Conservation (phyloP, 805 yeast species). For the Metschnikowia gelsemii region DNA sequence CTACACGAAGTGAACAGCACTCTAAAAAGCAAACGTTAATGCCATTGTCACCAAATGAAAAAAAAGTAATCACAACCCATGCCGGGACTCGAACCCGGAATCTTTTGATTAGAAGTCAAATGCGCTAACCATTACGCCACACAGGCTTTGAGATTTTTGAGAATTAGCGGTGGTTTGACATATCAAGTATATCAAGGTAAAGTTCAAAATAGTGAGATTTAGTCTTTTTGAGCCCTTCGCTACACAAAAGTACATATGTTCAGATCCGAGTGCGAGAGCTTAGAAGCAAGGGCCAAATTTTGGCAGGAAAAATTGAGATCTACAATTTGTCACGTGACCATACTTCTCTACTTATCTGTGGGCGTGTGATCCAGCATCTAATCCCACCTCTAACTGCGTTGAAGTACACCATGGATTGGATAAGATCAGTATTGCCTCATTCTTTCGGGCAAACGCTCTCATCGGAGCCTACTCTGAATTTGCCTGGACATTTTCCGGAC, state of each 20-base stretch:
- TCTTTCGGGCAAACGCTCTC: neutral
- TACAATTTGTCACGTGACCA: neutral
- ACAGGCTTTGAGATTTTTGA: constrained; percentile 13
- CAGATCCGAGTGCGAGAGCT: too few relatives aligned
- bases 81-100: constrained; percentile 27
- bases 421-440: neutral
- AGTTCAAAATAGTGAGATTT: neutral
- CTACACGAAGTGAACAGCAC: neutral
- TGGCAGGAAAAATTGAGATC: neutral
- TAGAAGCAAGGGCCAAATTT: neutral
- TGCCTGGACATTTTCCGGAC: constrained; percentile 15
- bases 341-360: neutral
- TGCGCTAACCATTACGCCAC: constrained; percentile 26
- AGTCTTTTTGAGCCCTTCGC: too few relatives aligned
- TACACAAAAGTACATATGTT: too few relatives aligned
- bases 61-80: constrained; percentile 14
- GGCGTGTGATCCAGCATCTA: too few relatives aligned
- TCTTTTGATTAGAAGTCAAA: constrained; percentile 24
- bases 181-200: neutral
- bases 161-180: neutral
- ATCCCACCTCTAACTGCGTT: too few relatives aligned
- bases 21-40: neutral
- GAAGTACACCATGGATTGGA: constrained; percentile 6
- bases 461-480: constrained; percentile 1
- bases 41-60: neutral